phyloP scores from a whole-genome alignment of 2,329 filamentous ascomycete genomes.

The Cytospora mali region DNA sequence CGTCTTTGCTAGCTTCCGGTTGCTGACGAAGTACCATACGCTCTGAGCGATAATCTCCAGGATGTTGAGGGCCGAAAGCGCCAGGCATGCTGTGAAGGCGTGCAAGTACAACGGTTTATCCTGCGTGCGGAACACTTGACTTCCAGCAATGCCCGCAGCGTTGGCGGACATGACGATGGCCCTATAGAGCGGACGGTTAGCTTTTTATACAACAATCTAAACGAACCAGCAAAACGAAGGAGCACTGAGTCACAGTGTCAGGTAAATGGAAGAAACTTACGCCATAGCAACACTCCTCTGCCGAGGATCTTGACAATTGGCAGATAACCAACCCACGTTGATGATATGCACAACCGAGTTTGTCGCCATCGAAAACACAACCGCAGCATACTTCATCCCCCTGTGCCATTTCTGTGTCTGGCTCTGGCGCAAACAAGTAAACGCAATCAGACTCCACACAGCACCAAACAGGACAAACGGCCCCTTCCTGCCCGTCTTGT shows the following conservation, averaged over 20 bases:
- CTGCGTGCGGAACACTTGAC: slow-evolving; percentile 59
- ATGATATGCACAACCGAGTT: slow-evolving; percentile 58
- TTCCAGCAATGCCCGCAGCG: slow-evolving; percentile 61
- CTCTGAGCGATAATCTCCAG: slow-evolving; percentile 29
- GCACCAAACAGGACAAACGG: slow-evolving; percentile 49
- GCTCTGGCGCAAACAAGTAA: slow-evolving; percentile 30
- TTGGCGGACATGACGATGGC: slow-evolving; percentile 66
- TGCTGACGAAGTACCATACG: slow-evolving; percentile 33
- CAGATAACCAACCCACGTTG: slow-evolving; percentile 63
- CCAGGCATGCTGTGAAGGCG: slow-evolving; percentile 33
- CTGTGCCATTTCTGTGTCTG: slow-evolving; percentile 27
- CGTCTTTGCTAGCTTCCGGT: slow-evolving; percentile 29
- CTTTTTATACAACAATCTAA: neutral
- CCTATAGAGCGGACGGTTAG: slow-evolving; percentile 3
- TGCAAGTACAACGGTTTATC: slow-evolving; percentile 50
- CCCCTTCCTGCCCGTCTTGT: slow-evolving; percentile 51
- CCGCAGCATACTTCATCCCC: slow-evolving; percentile 50
- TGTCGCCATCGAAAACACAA: slow-evolving; percentile 58
- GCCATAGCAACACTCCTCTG: slow-evolving; percentile 62
- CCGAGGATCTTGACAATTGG: slow-evolving; percentile 58
- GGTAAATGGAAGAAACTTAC: slow-evolving; percentile 39
- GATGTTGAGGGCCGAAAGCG: slow-evolving; percentile 30
- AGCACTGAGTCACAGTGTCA: neutral
- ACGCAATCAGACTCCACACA: slow-evolving; percentile 42
- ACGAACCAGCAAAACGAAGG: neutral